Evolutionary conservation across 768 basidiomycete genomes (phyloP).

Genomic region (Pholiota microspora): DNA sequence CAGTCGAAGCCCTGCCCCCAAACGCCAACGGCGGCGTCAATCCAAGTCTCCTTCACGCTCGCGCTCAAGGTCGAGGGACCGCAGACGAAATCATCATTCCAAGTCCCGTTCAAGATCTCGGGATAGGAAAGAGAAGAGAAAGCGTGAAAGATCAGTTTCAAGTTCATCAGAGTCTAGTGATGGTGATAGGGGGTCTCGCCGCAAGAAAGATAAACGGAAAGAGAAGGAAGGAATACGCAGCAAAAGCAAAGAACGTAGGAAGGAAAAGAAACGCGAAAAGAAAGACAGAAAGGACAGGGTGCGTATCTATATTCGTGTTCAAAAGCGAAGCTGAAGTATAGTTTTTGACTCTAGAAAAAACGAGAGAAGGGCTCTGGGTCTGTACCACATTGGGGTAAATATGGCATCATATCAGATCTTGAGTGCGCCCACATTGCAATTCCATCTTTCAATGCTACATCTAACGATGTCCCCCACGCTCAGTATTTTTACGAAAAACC

Average conservation of each 20-base stretch:
- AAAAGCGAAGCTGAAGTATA: neutral
- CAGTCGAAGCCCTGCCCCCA: slow-evolving; percentile 31
- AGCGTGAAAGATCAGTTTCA: slow-evolving; percentile 34
- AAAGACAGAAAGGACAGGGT: slow-evolving; percentile 70
- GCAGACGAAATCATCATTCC: slow-evolving; percentile 18
- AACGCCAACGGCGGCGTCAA: slow-evolving; percentile 25
- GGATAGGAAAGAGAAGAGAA: slow-evolving; percentile 20
- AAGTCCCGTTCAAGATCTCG: slow-evolving; percentile 30
- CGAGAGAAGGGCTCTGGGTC: slow-evolving; percentile 50
- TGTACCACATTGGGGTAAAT: slow-evolving; percentile 84
- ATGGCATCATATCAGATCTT: slow-evolving; percentile 79
- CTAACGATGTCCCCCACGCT: neutral
- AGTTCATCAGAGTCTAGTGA: slow-evolving; percentile 38
- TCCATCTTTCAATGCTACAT: neutral
- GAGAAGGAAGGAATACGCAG: slow-evolving; percentile 49
- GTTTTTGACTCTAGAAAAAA: slow-evolving; percentile 31
- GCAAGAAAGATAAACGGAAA: slow-evolving; percentile 42
- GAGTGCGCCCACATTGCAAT: slow-evolving; percentile 66
- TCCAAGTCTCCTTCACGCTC: slow-evolving; percentile 23
- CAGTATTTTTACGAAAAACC: slow-evolving; percentile 79
- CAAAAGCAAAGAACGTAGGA: slow-evolving; percentile 38
- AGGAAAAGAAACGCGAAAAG: slow-evolving; percentile 60
- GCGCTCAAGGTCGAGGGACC: slow-evolving; percentile 32
- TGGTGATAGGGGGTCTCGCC: slow-evolving; percentile 36
- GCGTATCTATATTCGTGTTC: slow-evolving; percentile 10